Evolutionary conservation across 2,329 filamentous ascomycete genomes (phyloP), one percentile per base, ranked within the genome.

Genomic region (Talaromyces funiculosus): DNA sequence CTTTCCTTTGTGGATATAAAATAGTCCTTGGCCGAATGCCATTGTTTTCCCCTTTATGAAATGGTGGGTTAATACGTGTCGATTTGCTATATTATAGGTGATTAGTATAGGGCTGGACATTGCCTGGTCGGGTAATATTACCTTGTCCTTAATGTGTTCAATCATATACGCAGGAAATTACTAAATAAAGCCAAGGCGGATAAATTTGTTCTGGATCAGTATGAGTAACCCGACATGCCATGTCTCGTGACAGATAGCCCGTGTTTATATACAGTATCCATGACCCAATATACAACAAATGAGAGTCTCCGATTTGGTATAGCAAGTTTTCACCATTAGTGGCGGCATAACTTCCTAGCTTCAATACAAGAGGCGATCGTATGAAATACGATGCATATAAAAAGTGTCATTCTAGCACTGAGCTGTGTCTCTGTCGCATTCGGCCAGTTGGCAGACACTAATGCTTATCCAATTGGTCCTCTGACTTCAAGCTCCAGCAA

Each of bases 401-500:
- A 18, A 45, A 54, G 38, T 22, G 8, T 60, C 51, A 29, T 60
- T 29, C 51, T 60, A 24, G 51, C 37, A 12, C 31, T 60, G 18
- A 54, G 42, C 42, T 53, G 37, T 42, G n/a, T 35, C 10, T 54
- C 51, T 20, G 29, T 38, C 9, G 51, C 49, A 38, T 24, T 51
- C 33, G 51, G 29, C 5, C 58, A 60, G 29, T 22, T 60, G 29
- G 58, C 58, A 37, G 58, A 60, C 20, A 49, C 58, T 20, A 26
- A 49, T 4, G 37, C 12, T 14, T 60, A 60, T 26, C 58, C 58
- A n/a, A 55, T 60, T 20, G 58, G 58, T 10, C 58, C 58, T 18
- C 33, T 60, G 18, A 60, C 58, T 29, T 53, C 58, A 47, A n/a
- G n/a, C n/a, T 38, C 37, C n/a, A 26, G 22, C 10, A 67, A 67